These are phyloP conservation scores for Epichloe typhina DNA, from an alignment of 2,329 filamentous ascomycete genomes.

Conservation along the genomic window DNA sequence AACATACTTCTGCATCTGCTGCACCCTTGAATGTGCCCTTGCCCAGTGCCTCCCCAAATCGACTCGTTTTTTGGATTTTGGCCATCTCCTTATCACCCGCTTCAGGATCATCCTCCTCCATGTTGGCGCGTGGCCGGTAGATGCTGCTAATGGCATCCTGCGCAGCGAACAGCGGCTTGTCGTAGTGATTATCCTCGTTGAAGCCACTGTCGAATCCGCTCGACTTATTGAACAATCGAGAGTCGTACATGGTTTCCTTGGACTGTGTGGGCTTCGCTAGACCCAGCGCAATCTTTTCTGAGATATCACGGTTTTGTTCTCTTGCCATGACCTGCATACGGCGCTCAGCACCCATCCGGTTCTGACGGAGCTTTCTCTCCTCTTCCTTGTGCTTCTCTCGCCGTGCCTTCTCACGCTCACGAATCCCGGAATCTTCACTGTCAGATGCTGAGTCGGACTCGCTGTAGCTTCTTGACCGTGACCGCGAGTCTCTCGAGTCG, in stretches of 20 bases:
- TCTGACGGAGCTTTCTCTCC: slow-evolving; percentile 82
- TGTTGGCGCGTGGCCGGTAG: slow-evolving; percentile 67
- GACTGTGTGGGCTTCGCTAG: slow-evolving; percentile 88
- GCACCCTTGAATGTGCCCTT: slow-evolving; percentile 85
- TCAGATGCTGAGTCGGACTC: slow-evolving; percentile 35
- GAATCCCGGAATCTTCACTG: slow-evolving; percentile 55
- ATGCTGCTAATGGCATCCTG: slow-evolving; percentile 92
- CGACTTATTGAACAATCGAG: slow-evolving; percentile 83
- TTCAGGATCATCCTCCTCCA: slow-evolving; percentile 66
- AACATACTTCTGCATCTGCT: slow-evolving; percentile 61
- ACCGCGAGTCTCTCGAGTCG: slow-evolving; percentile 27
- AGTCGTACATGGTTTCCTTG: slow-evolving; percentile 94
- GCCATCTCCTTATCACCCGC: slow-evolving; percentile 73
- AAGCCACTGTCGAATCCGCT: slow-evolving; percentile 84
- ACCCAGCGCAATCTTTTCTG: slow-evolving; percentile 89
- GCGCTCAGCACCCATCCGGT: slow-evolving; percentile 88
- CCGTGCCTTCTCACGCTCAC: slow-evolving; percentile 65
- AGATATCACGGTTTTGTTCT: slow-evolving; percentile 93
- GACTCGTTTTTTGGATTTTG: slow-evolving; percentile 71
- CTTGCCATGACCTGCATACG: slow-evolving; percentile 85
- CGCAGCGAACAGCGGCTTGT: slow-evolving; percentile 91
- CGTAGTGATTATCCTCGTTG: slow-evolving; percentile 96
- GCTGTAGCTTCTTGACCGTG: slow-evolving; percentile 35
- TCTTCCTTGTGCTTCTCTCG: slow-evolving; percentile 69
- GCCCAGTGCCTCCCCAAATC: slow-evolving; percentile 77